Conservation (phyloP, 805 yeast species). For the Candida ortonii region DNA sequence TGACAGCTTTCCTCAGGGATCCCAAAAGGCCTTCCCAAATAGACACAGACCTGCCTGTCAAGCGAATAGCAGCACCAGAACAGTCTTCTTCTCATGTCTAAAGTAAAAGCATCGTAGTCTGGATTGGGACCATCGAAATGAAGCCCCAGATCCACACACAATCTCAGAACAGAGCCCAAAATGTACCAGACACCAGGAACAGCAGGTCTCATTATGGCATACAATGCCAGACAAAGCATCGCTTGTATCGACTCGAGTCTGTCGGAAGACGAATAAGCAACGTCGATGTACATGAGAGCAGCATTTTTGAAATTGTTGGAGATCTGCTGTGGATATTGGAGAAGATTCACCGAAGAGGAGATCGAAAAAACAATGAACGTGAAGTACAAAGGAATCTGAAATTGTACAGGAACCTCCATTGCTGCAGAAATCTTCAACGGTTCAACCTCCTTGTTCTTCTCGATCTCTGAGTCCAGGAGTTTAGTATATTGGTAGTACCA, state of each 20-base stretch:
- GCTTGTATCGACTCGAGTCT: conserved; percentile 74
- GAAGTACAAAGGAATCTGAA: conserved; percentile 60
- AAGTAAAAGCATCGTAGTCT: conserved; percentile 48
- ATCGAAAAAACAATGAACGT: conserved; percentile 77
- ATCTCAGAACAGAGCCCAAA: conserved; percentile 72
- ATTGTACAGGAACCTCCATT: conserved; percentile 45
- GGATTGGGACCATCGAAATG: conserved; percentile 58
- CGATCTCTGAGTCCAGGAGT: conserved; percentile 29
- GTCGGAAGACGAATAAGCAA: conserved; percentile 55
- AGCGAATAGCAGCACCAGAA: conserved; percentile 90
- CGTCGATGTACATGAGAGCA: conserved; percentile 57
- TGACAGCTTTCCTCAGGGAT: conserved; percentile 78
- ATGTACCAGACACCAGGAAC: conserved; percentile 93
- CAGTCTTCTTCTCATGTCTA: conserved; percentile 69
- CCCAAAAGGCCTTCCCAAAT: conserved; percentile 84
- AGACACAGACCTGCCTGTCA: conserved; percentile 83
- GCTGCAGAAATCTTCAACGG: conserved; percentile 35
- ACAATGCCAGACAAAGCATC: conserved; percentile 61
- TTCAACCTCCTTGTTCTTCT: conserved; percentile 26
- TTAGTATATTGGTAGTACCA: conserved; percentile 47
- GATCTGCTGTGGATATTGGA: conserved; percentile 60
- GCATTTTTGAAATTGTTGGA: conserved; percentile 70
- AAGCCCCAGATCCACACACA: conserved; percentile 80
- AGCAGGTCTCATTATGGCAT: conserved; percentile 84
- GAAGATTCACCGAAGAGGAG: conserved; percentile 69